Conservation (phyloP, 768 basidiomycete genomes). For the Trametopsis cervina region DNA sequence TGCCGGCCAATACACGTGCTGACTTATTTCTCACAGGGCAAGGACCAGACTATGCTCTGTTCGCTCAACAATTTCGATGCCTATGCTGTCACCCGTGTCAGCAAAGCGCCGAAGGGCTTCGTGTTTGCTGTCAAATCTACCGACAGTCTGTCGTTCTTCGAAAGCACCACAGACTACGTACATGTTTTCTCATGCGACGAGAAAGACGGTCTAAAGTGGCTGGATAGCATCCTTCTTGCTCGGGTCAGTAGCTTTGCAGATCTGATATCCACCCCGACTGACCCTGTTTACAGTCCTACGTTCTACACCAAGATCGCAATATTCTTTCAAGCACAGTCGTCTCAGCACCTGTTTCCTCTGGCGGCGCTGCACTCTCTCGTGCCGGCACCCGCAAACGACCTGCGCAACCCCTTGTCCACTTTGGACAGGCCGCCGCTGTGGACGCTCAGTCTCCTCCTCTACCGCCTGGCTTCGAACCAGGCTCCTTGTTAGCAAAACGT, state of each 20-base stretch:
- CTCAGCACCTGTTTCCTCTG: slow-evolving; percentile 19
- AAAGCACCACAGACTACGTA: slow-evolving; percentile 81
- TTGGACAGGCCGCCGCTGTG: slow-evolving; percentile 33
- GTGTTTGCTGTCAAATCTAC: slow-evolving; percentile 86
- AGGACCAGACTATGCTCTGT: slow-evolving; percentile 78
- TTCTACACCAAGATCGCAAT: slow-evolving; percentile 73
- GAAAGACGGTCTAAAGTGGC: slow-evolving; percentile 69
- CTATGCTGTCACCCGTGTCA: slow-evolving; percentile 67
- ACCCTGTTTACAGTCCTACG: slow-evolving; percentile 59
- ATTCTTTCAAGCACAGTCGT: slow-evolving; percentile 55
- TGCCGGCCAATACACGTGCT: slow-evolving; percentile 3
- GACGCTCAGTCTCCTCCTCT: slow-evolving; percentile 28
- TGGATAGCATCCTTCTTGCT: slow-evolving; percentile 74
- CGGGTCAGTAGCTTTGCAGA: slow-evolving; percentile 45
- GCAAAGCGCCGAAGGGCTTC: slow-evolving; percentile 80
- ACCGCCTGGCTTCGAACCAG: slow-evolving; percentile 54
- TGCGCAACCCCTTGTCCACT: slow-evolving; percentile 42
- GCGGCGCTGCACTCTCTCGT: slow-evolving; percentile 29
- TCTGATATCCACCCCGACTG: slow-evolving; percentile 8
- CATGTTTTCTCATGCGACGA: slow-evolving; percentile 79
- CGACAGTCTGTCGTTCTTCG: slow-evolving; percentile 80
- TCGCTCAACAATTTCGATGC: slow-evolving; percentile 86
- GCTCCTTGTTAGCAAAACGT: slow-evolving; percentile 63
- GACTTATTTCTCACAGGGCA: slow-evolving; percentile 45
- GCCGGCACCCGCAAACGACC: slow-evolving; percentile 31